These are phyloP conservation scores for Paraglomus occultum DNA, from an alignment of 192 early-diverging fungal species.

Conservation along the genomic window DNA sequence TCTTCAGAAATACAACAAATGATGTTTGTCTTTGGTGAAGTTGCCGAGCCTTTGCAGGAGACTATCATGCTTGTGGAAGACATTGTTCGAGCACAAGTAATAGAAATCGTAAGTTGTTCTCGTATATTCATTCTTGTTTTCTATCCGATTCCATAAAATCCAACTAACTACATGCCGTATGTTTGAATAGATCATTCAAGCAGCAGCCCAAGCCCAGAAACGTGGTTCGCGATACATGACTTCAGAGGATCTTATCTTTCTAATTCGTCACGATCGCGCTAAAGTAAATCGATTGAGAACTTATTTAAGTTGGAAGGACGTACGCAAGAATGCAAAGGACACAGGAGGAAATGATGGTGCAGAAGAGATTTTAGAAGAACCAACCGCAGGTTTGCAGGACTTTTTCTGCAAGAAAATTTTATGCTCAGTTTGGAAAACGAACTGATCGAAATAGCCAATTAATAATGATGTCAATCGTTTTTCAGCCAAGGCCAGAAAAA, in stretches of 20 bases:
- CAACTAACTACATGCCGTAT: neutral
- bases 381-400: slow-evolving; percentile 38
- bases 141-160: neutral
- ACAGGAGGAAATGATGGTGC: slow-evolving; percentile 52
- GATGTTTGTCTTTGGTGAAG: slow-evolving; percentile 99
- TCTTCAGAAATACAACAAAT: slow-evolving; percentile 90
- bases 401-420: neutral
- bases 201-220: slow-evolving; percentile 81
- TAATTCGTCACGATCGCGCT: slow-evolving; percentile 91
- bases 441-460: slow-evolving; percentile 27
- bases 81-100: slow-evolving; percentile 91
- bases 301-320: slow-evolving; percentile 95
- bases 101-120: slow-evolving; percentile 74
- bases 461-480: slow-evolving; percentile 11
- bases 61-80: slow-evolving; percentile 93
- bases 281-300: slow-evolving; percentile 90
- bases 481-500: slow-evolving; percentile 45
- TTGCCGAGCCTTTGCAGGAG: slow-evolving; percentile 82
- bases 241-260: slow-evolving; percentile 93
- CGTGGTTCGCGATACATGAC: slow-evolving; percentile 77
- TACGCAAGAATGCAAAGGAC: slow-evolving; percentile 90
- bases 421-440: slow-evolving; percentile 13
- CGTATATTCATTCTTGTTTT: neutral
- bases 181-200: slow-evolving; percentile 65
- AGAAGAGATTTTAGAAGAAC: slow-evolving; percentile 55